Percentiles rank a stretch among this genome's conserved stretches.
Evolutionary conservation across 352 stramenopile genomes (phyloP).

Genomic region (Phytophthora pseudosyringae): DNA sequence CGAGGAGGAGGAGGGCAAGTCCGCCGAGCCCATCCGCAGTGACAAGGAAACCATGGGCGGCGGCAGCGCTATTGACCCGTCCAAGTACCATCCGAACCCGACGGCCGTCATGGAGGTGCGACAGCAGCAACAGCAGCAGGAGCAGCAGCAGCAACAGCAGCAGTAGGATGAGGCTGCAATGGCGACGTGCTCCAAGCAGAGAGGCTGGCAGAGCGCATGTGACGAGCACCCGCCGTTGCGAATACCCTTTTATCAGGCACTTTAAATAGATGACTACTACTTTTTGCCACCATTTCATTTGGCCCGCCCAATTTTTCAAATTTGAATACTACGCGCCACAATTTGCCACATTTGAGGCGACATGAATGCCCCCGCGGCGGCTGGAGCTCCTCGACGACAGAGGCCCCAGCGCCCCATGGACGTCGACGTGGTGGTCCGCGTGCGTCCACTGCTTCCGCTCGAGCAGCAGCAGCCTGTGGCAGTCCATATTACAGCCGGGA

Average conservation of each 20-base stretch:
- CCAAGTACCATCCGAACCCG: slow-evolving; percentile 72
- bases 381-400: too few relatives aligned
- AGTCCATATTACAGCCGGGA: too few relatives aligned
- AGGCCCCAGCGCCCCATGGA: too few relatives aligned
- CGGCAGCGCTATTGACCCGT: slow-evolving; percentile 53
- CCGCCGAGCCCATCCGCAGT: slow-evolving; percentile 45
- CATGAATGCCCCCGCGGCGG: not conserved
- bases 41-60: slow-evolving; percentile 75
- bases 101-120: slow-evolving; percentile 63
- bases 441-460: too few relatives aligned
- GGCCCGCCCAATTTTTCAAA: slow-evolving; percentile 7
- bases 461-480: too few relatives aligned
- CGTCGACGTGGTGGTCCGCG: too few relatives aligned
- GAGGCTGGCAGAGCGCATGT: slow-evolving; percentile 19
- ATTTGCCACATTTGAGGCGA: not conserved
- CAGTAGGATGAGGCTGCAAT: slow-evolving; percentile 44
- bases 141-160: slow-evolving; percentile 30
- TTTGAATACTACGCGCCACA: slow-evolving; percentile 10
- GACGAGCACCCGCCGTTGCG: slow-evolving; percentile 32
- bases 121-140: slow-evolving; percentile 48
- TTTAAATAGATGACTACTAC: slow-evolving; percentile 34
- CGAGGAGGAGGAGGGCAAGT: slow-evolving; percentile 45
- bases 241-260: slow-evolving; percentile 24
- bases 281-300: slow-evolving; percentile 22
- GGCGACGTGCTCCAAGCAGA: slow-evolving; percentile 17